A percentile compares a stretch with the other conserved stretches of the same genome.
phyloP scores from a whole-genome alignment of 2,329 filamentous ascomycete genomes.

The Ceratocystis diversiconidia region DNA sequence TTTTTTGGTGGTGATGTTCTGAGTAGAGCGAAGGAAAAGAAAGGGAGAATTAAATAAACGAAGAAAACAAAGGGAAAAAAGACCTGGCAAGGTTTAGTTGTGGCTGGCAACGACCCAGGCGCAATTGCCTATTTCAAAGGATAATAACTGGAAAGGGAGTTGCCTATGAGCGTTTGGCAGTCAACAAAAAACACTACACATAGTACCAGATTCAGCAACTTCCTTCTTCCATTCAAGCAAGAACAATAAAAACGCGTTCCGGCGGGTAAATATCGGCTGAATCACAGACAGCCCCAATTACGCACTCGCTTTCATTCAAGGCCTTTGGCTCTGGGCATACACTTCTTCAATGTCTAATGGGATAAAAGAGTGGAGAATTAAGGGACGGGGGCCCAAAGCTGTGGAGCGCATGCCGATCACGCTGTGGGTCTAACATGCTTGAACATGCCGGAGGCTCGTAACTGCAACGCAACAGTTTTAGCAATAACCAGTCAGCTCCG shows the following conservation, averaged over 20 bases:
- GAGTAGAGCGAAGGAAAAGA: not conserved
- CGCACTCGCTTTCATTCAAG: no score
- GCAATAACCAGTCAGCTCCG: no score
- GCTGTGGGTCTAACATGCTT: no score
- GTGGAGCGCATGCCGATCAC: no score
- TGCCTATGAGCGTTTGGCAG: not conserved
- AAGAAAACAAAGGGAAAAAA: slow-evolving; percentile 1
- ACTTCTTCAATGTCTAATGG: no score
- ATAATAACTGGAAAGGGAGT: not conserved
- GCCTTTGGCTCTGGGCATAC: no score
- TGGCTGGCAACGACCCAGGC: not conserved
- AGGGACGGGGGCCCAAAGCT: no score
- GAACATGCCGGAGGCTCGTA: no score
- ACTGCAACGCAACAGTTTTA: no score
- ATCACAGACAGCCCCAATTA: no score
- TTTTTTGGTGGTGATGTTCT: slow-evolving; percentile 1
- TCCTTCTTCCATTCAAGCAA: not conserved
- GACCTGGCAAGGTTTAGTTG: not conserved
- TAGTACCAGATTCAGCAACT: not conserved
- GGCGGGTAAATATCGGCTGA: not conserved
- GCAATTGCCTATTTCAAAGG: not conserved
- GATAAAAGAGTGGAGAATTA: no score
- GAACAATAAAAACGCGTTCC: not conserved
- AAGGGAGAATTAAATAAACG: not conserved
- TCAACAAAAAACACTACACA: not conserved